phyloP scores from a whole-genome alignment of 108 stramenopile genomes.

The Discostella pseudostelligera region DNA sequence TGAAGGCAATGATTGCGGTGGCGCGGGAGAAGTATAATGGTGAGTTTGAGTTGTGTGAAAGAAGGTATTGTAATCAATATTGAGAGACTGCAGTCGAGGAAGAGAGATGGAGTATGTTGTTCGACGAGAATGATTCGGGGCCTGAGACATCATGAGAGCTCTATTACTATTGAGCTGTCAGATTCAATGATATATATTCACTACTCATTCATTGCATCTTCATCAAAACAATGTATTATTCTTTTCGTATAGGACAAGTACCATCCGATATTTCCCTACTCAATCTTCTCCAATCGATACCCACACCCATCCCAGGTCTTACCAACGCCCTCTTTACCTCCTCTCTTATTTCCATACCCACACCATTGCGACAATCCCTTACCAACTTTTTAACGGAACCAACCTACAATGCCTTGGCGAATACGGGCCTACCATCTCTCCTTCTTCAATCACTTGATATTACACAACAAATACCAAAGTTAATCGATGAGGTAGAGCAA shows the following conservation, averaged over 20 bases:
- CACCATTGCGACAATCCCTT: constrained; percentile 54
- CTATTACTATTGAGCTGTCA: no score
- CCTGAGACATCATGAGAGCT: background rate
- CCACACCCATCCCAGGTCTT: constrained; percentile 21
- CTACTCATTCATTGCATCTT: background rate
- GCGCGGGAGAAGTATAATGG: constrained; percentile 38
- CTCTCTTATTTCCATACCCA: constrained; percentile 51
- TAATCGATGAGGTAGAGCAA: constrained; percentile 76
- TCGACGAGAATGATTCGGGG: background rate
- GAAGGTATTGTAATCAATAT: background rate
- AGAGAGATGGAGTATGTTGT: no score
- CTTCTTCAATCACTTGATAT: constrained; percentile 70
- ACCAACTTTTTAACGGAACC: constrained; percentile 45
- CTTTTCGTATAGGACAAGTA: constrained; percentile 35
- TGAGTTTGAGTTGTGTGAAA: constrained; percentile 1
- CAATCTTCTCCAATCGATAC: constrained; percentile 26
- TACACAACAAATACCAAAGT: constrained; percentile 87
- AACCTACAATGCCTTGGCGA: constrained; percentile 42
- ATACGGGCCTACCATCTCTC: constrained; percentile 63
- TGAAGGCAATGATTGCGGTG: constrained; percentile 43
- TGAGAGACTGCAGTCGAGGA: no score
- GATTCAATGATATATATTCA: background rate
- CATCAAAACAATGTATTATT: background rate
- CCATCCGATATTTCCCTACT: constrained; percentile 66
- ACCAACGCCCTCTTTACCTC: constrained; percentile 12